Conservation (phyloP, 1,284 basidiomycete genomes). For the Ustilago tritici region DNA sequence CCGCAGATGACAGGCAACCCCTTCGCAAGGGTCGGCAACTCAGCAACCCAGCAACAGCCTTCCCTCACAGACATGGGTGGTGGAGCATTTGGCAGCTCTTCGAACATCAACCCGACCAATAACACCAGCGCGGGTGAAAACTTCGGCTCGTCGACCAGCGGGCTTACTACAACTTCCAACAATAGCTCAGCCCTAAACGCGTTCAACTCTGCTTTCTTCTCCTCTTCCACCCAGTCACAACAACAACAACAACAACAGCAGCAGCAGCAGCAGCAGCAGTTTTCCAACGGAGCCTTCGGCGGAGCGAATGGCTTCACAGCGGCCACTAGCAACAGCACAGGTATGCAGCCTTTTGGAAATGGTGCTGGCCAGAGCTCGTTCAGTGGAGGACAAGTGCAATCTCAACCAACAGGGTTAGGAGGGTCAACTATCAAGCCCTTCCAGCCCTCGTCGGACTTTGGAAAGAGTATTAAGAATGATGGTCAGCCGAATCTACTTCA, state of each 20-base stretch:
- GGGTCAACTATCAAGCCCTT: conserved; percentile 63
- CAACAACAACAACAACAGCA: conserved; percentile 5
- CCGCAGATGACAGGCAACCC: conserved; percentile 57
- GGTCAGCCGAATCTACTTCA: conserved; percentile 39
- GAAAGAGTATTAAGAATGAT: conserved; percentile 32
- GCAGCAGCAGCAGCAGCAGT: conserved; percentile 24
- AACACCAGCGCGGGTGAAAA: background rate
- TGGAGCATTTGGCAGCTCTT: background rate
- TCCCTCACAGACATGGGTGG: conserved; percentile 17
- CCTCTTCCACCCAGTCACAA: background rate
- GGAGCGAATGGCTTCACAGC: background rate
- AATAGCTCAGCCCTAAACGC: conserved; percentile 22
- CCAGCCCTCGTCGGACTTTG: conserved; percentile 63
- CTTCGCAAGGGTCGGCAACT: conserved; percentile 38
- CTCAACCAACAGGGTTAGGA: conserved; percentile 57
- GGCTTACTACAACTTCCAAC: conserved; percentile 14
- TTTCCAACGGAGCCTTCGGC: conserved; percentile 3
- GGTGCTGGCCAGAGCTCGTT: background rate
- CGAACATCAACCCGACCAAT: conserved; percentile 14
- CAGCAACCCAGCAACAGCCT: conserved; percentile 16
- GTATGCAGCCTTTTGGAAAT: conserved; percentile 1
- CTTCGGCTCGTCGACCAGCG: conserved; percentile 4
- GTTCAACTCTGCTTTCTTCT: conserved; percentile 28
- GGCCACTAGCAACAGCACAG: background rate
- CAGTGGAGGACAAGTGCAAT: conserved; percentile 16